These are phyloP conservation scores for Noccaea bulbosa DNA, from an alignment of 345 rosid species.

Conservation along the genomic window DNA sequence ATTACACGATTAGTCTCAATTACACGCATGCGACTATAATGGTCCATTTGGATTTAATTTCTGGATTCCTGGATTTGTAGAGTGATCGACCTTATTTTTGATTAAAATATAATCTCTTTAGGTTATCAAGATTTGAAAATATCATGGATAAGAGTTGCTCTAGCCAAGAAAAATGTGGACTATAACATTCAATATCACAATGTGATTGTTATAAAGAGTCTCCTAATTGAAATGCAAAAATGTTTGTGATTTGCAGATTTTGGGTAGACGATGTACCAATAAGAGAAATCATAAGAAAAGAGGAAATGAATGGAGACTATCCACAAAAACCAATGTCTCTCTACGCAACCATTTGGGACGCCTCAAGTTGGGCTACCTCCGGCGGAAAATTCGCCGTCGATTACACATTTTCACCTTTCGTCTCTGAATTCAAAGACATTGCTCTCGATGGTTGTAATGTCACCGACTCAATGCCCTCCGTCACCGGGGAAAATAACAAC, in stretches of 20 bases:
- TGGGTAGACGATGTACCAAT: constrained; percentile 88
- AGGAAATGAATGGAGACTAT: constrained; percentile 76
- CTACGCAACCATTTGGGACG: constrained; percentile 97
- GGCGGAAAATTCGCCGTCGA: constrained; percentile 78
- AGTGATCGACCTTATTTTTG: not conserved
- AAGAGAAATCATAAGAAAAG: constrained; percentile 62
- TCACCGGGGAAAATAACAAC: constrained; percentile 24
- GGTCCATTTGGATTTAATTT: not conserved
- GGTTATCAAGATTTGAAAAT: constrained; percentile 2
- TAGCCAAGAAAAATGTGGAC: constrained; percentile 3
- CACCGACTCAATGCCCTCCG: constrained; percentile 53
- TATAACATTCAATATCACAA: not conserved
- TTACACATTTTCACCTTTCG: constrained; percentile 76
- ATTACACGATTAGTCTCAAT: constrained; percentile 6
- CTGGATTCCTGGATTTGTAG: no score
- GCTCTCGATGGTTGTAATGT: constrained; percentile 73
- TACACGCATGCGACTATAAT: constrained; percentile 14
- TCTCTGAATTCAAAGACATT: constrained; percentile 70
- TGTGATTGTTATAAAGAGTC: not conserved
- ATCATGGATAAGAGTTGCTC: not conserved
- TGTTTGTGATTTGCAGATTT: constrained; percentile 54
- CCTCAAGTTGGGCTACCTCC: constrained; percentile 88
- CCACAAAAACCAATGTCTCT: constrained; percentile 91
- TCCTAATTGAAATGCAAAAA: not conserved
- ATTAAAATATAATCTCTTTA: not conserved